Base-by-base conservation (phyloP, 331 rosid genomes). In the Pyrus hybrid region DNA sequence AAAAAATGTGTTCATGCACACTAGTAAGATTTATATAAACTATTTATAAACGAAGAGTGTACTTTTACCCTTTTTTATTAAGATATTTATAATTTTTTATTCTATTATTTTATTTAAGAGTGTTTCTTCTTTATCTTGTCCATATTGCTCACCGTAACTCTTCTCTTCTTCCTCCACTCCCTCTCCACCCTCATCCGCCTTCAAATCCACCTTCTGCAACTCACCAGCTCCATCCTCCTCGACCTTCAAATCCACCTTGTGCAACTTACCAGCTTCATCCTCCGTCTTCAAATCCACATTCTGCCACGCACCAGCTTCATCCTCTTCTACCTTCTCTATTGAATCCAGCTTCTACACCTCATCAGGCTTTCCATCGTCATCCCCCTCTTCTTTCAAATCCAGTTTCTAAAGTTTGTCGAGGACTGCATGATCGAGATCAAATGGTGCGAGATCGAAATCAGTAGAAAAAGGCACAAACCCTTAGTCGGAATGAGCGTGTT, bases 401-500 rank as follows among this genome's bases (percentile, higher is more conserved):
- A 62, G 43, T 11, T 56, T 30, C 75, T 8, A 8, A 32, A 56
- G 67, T 57, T 70, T 79, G 16, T 30, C 67, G 60, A 5, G 32
- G 68, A 60, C 82, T 23, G 56, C 60, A 18, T 63, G 88, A 73
- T 76, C 72, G 68, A 79, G 86, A 85, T 84, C 92, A 8, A 77
- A 71, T 35, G 83, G 67, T 61, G 70, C 72, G 76, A 82, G 83
- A 82, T 84, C 84, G 28, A 76, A 23, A 54, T 58, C 81, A 68
- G 88, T 76, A n/a, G 72, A 68, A 17, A 80, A 35, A 6, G 63
- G 28, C 37, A 63, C 67, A 41, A 66, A 57, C 66, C 70, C 86
- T 69, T 53, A 51, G 61, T 67, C 74, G n/a, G 72, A 53, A 49
- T 72, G 83, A 64, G 4, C 16, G 76, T 16, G n/a, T 53, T 4